Conservation (phyloP, 352 stramenopile species). For the Phytophthora nicotianae region DNA sequence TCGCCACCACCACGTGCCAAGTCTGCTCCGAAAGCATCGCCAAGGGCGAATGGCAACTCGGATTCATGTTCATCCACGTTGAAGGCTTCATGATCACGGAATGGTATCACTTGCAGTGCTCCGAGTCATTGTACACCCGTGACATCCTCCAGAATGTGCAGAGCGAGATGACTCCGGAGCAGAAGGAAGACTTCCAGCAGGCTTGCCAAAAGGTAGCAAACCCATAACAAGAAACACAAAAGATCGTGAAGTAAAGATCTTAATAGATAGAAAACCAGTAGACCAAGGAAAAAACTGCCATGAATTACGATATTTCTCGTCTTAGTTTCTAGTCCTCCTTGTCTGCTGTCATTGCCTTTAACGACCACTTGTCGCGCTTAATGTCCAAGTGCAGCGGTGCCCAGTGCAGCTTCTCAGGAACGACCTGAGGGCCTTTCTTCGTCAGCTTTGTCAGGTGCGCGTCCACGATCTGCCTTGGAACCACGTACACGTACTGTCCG, state of each 20-base stretch:
- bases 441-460: slow-evolving; percentile 79
- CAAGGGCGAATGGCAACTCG: slow-evolving; percentile 73
- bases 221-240: background rate
- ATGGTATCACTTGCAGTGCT: slow-evolving; percentile 80
- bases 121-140: slow-evolving; percentile 47
- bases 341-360: slow-evolving; percentile 74
- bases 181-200: slow-evolving; percentile 60
- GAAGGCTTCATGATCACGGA: slow-evolving; percentile 90
- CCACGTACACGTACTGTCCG: slow-evolving; percentile 97
- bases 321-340: slow-evolving; percentile 62
- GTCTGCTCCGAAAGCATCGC: slow-evolving; percentile 65
- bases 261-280: slow-evolving; percentile 23
- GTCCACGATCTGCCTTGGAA: slow-evolving; percentile 93
- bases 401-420: slow-evolving; percentile 84
- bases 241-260: background rate
- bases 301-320: slow-evolving; percentile 18
- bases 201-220: slow-evolving; percentile 40
- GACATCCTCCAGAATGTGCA: slow-evolving; percentile 66
- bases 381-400: slow-evolving; percentile 83
- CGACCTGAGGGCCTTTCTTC: slow-evolving; percentile 74
- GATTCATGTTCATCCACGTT: slow-evolving; percentile 87
- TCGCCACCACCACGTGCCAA: slow-evolving; percentile 80
- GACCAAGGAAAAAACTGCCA: slow-evolving; percentile 5
- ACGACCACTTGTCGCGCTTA: slow-evolving; percentile 88
- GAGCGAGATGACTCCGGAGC: slow-evolving; percentile 61